A percentile compares a stretch with the other conserved stretches of the same genome.
These are phyloP conservation scores for Proliferodiscus dingleyae DNA, from an alignment of 2,329 filamentous ascomycete species.

Conservation along the genomic window DNA sequence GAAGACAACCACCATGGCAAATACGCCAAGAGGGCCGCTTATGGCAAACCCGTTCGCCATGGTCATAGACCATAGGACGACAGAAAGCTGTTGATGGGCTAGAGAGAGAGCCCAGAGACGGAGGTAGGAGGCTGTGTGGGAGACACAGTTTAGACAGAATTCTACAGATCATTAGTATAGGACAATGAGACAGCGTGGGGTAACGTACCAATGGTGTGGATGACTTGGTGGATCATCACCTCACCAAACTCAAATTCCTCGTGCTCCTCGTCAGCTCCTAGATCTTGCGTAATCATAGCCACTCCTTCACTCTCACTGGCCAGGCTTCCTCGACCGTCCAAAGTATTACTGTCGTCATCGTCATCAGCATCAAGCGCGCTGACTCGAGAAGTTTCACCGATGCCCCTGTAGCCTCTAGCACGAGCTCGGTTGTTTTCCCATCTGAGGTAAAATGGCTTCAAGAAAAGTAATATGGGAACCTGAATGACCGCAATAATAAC, in stretches of 20 bases:
- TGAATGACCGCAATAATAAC: constrained; percentile 78
- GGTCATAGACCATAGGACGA: constrained; percentile 96
- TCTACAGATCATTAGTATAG: constrained; percentile 49
- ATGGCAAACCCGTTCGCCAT: constrained; percentile 69
- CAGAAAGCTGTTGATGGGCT: constrained; percentile 94
- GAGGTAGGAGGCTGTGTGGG: constrained; percentile 96
- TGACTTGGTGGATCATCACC: constrained; percentile 98
- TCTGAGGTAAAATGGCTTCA: constrained; percentile 93
- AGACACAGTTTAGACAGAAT: constrained; percentile 98
- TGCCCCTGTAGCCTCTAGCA: constrained; percentile 83
- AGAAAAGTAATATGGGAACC: constrained; percentile 84
- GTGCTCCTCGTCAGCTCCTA: constrained; percentile 75
- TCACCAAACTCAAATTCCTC: constrained; percentile 98
- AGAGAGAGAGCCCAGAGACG: constrained; percentile 97
- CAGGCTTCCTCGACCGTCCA: constrained; percentile 61
- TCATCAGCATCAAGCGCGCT: constrained; percentile 89
- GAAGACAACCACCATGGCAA: constrained; percentile 79
- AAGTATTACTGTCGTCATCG: constrained; percentile 60
- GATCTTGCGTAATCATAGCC: constrained; percentile 84
- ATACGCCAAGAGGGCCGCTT: constrained; percentile 63
- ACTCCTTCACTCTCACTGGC: constrained; percentile 76
- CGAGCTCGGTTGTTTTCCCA: constrained; percentile 89
- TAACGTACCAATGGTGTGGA: constrained; percentile 88
- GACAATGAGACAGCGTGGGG: neutral
- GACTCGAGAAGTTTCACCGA: constrained; percentile 82